Evolutionary conservation across 306 rosid genomes (phyloP), one percentile per base, ranked within the genome.

Genomic region (Acacia acuminata): DNA sequence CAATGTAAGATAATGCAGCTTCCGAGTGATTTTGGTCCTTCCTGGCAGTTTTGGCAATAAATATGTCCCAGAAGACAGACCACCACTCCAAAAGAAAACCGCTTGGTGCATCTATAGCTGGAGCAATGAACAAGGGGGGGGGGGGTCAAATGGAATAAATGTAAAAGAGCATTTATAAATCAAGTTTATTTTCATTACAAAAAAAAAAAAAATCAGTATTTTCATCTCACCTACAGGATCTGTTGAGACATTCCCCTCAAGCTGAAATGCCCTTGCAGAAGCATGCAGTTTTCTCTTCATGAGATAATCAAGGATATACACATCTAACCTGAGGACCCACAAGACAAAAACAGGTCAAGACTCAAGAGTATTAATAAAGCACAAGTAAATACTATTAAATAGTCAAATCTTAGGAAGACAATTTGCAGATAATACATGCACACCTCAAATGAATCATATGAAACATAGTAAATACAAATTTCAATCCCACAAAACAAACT

Each of bases 61-160:
- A 63, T 11, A 63, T 27, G 68, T 63, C 40, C 68, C 68, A 63
- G 10, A 63, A 63, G 68, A 94, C 94, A 71, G 97, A 87, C 98
- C 97, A 94, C 97, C 98, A 94, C 75, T 94, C 98, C 5, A 87
- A 86, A 83, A 94, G 97, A 90, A 93, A 94, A 69, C 94, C 94
- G 44, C 83, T 77, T 25, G 97, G 97, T 25, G 93, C 94, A 48
- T 86, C 94, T 64, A 89, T 89, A 84, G 88, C 98, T 94, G 83
- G 44, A 56, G 69, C 60, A 87, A 58, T 22, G 48, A 47, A 80
- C 66, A 79, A 79, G 64, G 66, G 85, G n/a, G 64, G 66, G 85
- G n/a, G 34, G 71, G 66, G 36, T 30, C 56, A 85, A 42, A 64
- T 34, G 79, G 73, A 79, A 77, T 11, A 64, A 81, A 45, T 19